Evolutionary conservation across 2,329 filamentous ascomycete species (phyloP), one percentile per base, ranked within the genome.

Genomic region (Phaeosphaeria sp.): DNA sequence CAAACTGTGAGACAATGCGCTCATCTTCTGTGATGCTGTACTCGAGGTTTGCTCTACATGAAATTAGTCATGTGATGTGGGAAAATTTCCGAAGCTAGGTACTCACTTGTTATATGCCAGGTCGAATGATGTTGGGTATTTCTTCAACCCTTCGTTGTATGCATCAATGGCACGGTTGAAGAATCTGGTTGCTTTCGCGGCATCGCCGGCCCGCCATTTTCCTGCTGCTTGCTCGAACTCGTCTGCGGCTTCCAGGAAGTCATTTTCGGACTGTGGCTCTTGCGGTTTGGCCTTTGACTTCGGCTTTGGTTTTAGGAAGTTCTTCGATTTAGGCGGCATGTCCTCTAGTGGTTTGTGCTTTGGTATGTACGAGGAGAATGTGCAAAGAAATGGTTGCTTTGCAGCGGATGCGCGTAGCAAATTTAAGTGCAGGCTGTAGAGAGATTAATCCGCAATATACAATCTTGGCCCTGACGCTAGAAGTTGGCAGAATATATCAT

Each of bases 151-250:
- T 52, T 86, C 82, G 60, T 87, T 84, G 68, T 92, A 92, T 45
- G 83, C 81, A 51, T 89, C 84, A 51, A 91, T 83, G 13, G 90
- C 89, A 60, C 88, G 81, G 62, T 87, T 81, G 69, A 86, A 87
- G 64, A 87, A 87, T 47, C 87, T 80, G 61, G 83, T 81, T 4
- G 86, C 84, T 67, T 91, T 92, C 49, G 81, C 84, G 20, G 87
- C 83, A 72, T 92, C 89, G 21, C 89, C 90, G 39, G 84, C 88
- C 49, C 89, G 83, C 87, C 89, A 91, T 82, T 92, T 92, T 60
- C 89, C 88, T 6, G 88, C 89, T 5, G 87, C 87, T 74, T 91
- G 87, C 77, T 92, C 89, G 58, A 87, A 83, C 30, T 88, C 85
- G 53, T 91, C 89, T 11, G 88, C 89, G 22, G 83, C 86, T 59